Base-by-base conservation (phyloP, 495 filamentous ascomycete species). In the Friedmanniomyces endolithicus region DNA sequence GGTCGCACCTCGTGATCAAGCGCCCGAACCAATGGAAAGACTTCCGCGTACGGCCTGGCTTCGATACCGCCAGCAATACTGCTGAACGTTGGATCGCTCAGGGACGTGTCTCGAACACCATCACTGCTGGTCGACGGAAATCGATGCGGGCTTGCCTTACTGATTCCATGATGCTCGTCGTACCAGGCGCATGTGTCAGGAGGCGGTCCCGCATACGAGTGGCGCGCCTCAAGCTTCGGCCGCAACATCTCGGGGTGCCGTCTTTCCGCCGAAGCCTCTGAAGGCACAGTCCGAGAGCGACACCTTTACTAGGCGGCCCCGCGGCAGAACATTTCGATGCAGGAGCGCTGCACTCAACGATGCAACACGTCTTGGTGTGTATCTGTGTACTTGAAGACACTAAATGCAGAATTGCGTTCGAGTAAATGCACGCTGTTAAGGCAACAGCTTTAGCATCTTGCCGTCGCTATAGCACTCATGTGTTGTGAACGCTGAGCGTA, bases 1-100 rank as follows among this genome's bases (percentile, higher is more conserved):
- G 89, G 84, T 51, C 94, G 88, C 1, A 80, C 73, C 67, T 96
- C 90, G 63, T 86, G 81, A 63, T 92, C 86, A 22, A 96, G 72
- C 4, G 84, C 80, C 60, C 86, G 79, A 44, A 87, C 65, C 1
- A 83, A 77, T 12, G 79, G 73, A 63, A 87, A 76, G 0, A 88
- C 72, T 25, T 62, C 63, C 17, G 59, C 59, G 40, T 59, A 56
- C 14, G 64, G 64, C 11, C 59, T 55, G 2, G 63, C 27, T 16
- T 59, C 52, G 7, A 45, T 52, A 14, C 56, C 79, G 69, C 23
- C 81, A 72, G 52, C 75, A 71, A 44, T 69, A 66, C 50, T 80
- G 68, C 59, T 73, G 52, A 67, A 69, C 59, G 62, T 69, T 58
- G 53, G 69, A 53, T 54, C 68, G 60, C 49, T 75, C 63, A 54